Evolutionary conservation across 257 asterid species (phyloP), one percentile per base, ranked within the genome.

Genomic region (Cordia subcordata): DNA sequence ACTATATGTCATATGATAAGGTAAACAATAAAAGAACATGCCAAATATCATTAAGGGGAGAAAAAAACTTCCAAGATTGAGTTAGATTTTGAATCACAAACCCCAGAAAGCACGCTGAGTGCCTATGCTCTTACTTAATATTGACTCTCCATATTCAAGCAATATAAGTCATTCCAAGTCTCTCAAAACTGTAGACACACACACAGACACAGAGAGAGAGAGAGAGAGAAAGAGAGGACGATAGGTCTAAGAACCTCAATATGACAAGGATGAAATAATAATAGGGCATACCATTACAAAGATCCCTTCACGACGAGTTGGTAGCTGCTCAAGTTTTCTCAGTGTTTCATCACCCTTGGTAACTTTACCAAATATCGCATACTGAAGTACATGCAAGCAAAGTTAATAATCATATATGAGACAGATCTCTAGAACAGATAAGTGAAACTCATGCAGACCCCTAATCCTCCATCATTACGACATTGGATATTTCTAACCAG

Each of bases 331-430:
- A 33, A 92, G 84, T 71, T 92, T 92, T 70, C 75, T 82, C 80
- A 92, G 66, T 18, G 97, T 86, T 69, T 86, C 97, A 45, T 92
- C 99, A 49, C 97, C 99, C 54, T 92, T 85, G 1, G 96, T 88
- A 58, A 92, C 85, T 81, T 92, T 86, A 46, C 97, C 99, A 74
- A 88, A 92, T 77, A 92, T 71, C 59, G 99, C 95, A 71, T 92
- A 92, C 99, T 92, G 85, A 66, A 77, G 65, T 60, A 57, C 49
- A 57, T 63, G 51, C 10, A 71, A 54, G 18, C 46, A 4, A 61
- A 75, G 13, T 57, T 58, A 68, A 21, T 33, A 18, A 44, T 15
- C 12, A 58, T 33, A 32, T 19, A 21, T 58, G 4, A 22, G 54
- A 44, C 8, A 16, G 52, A 17, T 49, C 20, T 13, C 8, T 5